A percentile compares a stretch with the other conserved stretches of the same genome.
Conservation (phyloP, 1,284 basidiomycete genomes). For the Moniliophthora roreri region DNA sequence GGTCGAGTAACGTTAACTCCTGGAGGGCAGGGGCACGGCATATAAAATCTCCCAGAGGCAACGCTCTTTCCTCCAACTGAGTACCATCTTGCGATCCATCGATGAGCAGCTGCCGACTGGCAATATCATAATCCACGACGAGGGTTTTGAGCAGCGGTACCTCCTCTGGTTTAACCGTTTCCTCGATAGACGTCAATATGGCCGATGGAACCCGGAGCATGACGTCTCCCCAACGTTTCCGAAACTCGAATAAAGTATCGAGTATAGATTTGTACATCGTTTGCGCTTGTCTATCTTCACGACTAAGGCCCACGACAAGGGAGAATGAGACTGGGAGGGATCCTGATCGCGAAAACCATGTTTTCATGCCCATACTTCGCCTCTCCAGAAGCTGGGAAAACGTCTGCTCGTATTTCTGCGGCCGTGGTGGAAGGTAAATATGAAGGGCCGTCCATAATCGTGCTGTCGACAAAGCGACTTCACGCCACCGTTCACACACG, state of each 20-base stretch:
- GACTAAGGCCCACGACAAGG: not conserved
- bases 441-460: conserved; percentile 13
- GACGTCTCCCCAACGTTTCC: not conserved
- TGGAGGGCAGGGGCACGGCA: not conserved
- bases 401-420: not conserved
- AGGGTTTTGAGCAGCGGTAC: not conserved
- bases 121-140: not conserved
- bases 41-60: not conserved
- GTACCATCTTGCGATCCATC: not conserved
- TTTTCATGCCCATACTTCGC: not conserved
- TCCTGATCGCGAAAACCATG: conserved; percentile 13
- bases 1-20: not conserved
- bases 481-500: conserved; percentile 13
- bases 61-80: not conserved
- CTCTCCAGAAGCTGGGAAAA: not conserved
- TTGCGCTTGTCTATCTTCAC: not conserved
- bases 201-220: not conserved
- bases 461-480: conserved; percentile 10
- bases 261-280: not conserved
- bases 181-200: not conserved
- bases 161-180: not conserved
- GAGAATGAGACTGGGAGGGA: conserved; percentile 11
- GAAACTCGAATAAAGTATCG: not conserved
- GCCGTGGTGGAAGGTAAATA: conserved; percentile 2
- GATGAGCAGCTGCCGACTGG: not conserved